Percentiles rank a stretch among this genome's conserved stretches.
Evolutionary conservation across 345 rosid genomes (phyloP).

Genomic region (Heritiera fomes): DNA sequence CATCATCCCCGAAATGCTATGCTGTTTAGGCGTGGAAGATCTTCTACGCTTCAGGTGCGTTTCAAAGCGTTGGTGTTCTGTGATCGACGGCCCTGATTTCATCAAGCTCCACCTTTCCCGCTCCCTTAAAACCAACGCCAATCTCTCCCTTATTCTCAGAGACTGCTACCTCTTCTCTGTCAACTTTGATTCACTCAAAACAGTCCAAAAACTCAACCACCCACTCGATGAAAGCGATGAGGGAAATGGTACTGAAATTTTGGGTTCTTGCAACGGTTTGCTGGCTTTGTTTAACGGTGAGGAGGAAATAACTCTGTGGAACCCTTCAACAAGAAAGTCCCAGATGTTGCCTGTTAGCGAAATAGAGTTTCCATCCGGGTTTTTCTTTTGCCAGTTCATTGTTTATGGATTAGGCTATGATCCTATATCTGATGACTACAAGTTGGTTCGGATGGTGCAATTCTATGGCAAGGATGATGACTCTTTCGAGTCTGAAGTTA

Average conservation of each 20-base stretch:
- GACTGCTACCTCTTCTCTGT: conserved; percentile 27
- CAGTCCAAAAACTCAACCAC: conserved; percentile 20
- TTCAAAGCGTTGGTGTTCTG: conserved; percentile 25
- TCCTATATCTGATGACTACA: conserved; percentile 33
- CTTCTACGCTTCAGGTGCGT: conserved; percentile 43
- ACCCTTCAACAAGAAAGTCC: conserved; percentile 35
- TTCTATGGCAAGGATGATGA: conserved; percentile 18
- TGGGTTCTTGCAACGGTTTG: conserved; percentile 49
- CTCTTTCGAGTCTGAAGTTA: conserved; percentile 21
- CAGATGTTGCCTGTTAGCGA: neutral
- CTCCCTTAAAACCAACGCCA: conserved; percentile 1
- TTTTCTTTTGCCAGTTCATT: neutral
- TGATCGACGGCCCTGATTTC: conserved; percentile 33
- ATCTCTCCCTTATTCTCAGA: conserved; percentile 22
- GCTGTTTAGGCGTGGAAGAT: conserved; percentile 29
- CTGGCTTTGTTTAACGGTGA: conserved; percentile 35
- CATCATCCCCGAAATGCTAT: conserved; percentile 18
- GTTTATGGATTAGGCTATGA: conserved; percentile 51
- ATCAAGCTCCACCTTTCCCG: conserved; percentile 13
- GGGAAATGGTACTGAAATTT: conserved; percentile 32
- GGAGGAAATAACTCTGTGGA: conserved; percentile 34
- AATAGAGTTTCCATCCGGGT: neutral
- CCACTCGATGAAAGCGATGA: conserved; percentile 24
- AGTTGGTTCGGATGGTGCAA: conserved; percentile 35
- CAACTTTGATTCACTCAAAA: conserved; percentile 28